Base-by-base conservation (phyloP, 2,329 filamentous ascomycete genomes). In the Penicillium fuscoglaucum region DNA sequence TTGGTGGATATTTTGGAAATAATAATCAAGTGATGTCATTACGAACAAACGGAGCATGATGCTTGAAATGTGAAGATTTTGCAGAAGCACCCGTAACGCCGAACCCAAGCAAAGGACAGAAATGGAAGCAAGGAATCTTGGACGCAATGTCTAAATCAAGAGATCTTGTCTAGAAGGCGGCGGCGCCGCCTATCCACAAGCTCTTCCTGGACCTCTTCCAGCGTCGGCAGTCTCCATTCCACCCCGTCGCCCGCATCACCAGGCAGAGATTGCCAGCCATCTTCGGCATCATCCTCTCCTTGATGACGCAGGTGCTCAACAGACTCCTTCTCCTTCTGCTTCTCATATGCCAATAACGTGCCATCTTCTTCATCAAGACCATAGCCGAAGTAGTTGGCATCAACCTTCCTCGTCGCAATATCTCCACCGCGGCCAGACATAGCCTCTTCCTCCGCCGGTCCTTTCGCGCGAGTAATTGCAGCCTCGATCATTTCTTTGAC, bases 401-500 rank as follows among this genome's bases (percentile, higher is more conserved):
- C 91, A 9, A 99, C 93, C 66, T 88, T 85, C 76, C 85, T 87
- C 55, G 79, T 76, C 60, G 77, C 73, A 62, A 80, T 74, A 51
- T 78, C 76, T 35, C 74, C 73, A 37, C 69, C 72, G 26, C 73
- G 69, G 33, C 72, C 73, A 43, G 73, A 71, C 60, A 88, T 79
- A 66, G 92, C 90, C 51, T 86, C 85, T 66, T 84, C 83, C 70
- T 91, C 88, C 9, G 86, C 76, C 2, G 87, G 84, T 69, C 87
- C 88, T 59, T 87, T 83, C 59, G 82, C 80, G 59, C 81, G 83
- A 63, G 81, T 79, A 50, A 82, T 82, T 0, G 90, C 89, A 0
- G 90, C 89, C 69, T 96, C 93, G 71, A 97, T 96, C 73, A 99
- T 80, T 79, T 99, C 95, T 76, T 97, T 97, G 6, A 99, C 95